These are phyloP conservation scores for Pestalotiopsis sp. DNA, from an alignment of 2,329 filamentous ascomycete genomes.

Conservation along the genomic window DNA sequence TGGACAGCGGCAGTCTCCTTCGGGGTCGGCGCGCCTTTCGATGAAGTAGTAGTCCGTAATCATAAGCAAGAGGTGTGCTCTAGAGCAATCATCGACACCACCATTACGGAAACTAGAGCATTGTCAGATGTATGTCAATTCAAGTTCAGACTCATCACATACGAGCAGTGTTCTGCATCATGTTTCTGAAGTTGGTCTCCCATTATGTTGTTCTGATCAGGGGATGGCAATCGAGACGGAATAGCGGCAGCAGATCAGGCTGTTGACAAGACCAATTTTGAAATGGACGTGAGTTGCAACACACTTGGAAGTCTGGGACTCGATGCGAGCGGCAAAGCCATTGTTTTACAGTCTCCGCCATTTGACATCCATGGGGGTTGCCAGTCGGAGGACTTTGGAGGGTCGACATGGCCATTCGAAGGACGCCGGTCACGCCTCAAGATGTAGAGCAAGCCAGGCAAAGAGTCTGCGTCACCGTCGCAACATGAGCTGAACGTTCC, in stretches of 20 bases:
- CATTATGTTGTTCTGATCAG: not conserved
- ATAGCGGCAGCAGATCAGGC: not conserved
- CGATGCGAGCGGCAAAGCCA: not conserved
- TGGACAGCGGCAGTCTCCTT: not conserved
- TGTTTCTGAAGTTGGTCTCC: not conserved
- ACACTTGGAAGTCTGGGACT: not conserved
- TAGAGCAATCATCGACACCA: not conserved
- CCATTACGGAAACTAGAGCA: not conserved
- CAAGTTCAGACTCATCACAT: not conserved
- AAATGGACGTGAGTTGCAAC: not conserved
- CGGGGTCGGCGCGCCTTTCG: no score
- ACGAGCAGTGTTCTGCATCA: not conserved
- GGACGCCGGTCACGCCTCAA: not conserved
- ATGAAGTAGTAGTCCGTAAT: slow-evolving; percentile 5
- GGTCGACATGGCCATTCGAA: not conserved
- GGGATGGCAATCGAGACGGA: not conserved
- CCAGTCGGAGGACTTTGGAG: not conserved
- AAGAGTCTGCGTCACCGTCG: not conserved
- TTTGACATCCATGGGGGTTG: not conserved
- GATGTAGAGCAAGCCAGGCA: not conserved
- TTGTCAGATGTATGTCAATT: no score
- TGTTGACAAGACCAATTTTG: not conserved
- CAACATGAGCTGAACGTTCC: not conserved
- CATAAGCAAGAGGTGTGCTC: not conserved
- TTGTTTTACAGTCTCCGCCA: not conserved